These are phyloP conservation scores for Fusarium devonianum DNA, from an alignment of 2,329 filamentous ascomycete genomes.

Conservation along the genomic window DNA sequence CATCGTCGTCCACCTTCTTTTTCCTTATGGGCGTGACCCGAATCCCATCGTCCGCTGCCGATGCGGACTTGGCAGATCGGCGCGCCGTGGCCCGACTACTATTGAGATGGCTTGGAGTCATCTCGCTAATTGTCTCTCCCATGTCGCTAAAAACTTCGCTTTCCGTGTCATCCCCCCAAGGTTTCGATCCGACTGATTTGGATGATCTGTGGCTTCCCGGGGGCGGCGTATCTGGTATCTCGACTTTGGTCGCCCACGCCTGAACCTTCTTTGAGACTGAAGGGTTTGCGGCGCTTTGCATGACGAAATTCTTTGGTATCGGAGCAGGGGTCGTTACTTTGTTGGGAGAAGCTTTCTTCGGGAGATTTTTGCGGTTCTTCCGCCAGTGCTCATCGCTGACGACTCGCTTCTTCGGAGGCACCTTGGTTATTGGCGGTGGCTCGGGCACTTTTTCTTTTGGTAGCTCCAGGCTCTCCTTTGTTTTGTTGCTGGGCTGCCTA, in stretches of 20 bases:
- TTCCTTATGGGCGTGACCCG: conserved; percentile 51
- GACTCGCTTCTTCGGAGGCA: conserved; percentile 86
- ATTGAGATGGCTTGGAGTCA: conserved; percentile 40
- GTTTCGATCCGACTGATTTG: conserved; percentile 44
- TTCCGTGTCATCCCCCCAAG: conserved; percentile 39
- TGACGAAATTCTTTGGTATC: conserved; percentile 66
- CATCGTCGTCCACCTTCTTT: conserved; percentile 45
- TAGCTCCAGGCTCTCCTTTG: conserved; percentile 36
- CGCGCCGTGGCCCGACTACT: conserved; percentile 32
- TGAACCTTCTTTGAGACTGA: conserved; percentile 66
- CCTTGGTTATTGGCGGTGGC: conserved; percentile 44
- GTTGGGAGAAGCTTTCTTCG: conserved; percentile 51
- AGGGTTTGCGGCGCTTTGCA: conserved; percentile 61
- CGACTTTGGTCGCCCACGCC: conserved; percentile 66
- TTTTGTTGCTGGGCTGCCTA: conserved; percentile 47
- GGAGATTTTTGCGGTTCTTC: conserved; percentile 62
- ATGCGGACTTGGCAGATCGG: conserved; percentile 36
- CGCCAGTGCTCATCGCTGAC: conserved; percentile 94
- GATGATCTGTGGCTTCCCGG: conserved; percentile 49
- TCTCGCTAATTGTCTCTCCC: conserved; percentile 41
- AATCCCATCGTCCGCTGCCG: conserved; percentile 52
- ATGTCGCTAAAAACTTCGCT: conserved; percentile 41
- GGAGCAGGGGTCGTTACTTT: conserved; percentile 43
- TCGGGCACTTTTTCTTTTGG: conserved; percentile 18
- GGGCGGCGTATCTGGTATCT: conserved; percentile 53